These are phyloP conservation scores for Globisporangium rhizosaccharum DNA, from an alignment of 352 stramenopile genomes.

Conservation along the genomic window DNA sequence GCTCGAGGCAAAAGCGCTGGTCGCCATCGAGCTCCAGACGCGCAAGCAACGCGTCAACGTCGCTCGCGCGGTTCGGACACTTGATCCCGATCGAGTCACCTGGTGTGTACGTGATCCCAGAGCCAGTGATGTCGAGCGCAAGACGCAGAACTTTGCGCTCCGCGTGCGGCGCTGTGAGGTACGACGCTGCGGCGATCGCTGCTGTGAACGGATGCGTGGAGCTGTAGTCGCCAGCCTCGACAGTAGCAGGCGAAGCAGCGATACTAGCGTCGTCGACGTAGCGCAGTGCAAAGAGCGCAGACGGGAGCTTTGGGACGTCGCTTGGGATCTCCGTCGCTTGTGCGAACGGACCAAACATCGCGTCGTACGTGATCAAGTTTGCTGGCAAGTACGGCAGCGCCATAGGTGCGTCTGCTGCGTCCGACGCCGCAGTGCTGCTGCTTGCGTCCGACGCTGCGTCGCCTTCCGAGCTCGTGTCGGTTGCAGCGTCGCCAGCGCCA, in stretches of 20 bases:
- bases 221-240: constrained; percentile 23
- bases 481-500: constrained; percentile 14
- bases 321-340: constrained; percentile 28
- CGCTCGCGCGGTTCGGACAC: constrained; percentile 65
- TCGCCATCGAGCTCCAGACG: constrained; percentile 38
- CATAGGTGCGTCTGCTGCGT: background rate
- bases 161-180: constrained; percentile 38
- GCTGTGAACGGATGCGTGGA: constrained; percentile 47
- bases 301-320: constrained; percentile 53
- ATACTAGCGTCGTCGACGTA: constrained; percentile 21
- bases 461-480: constrained; percentile 19
- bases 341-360: constrained; percentile 44
- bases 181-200: constrained; percentile 33
- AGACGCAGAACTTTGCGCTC: constrained; percentile 58
- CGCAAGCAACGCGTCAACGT: constrained; percentile 62
- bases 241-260: background rate
- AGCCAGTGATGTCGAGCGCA: constrained; percentile 37
- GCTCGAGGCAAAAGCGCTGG: constrained; percentile 30
- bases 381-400: constrained; percentile 25
- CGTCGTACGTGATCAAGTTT: constrained; percentile 48
- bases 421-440: background rate
- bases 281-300: constrained; percentile 36
- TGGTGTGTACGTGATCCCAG: constrained; percentile 59
- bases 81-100: constrained; percentile 85
- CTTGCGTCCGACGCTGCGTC: constrained; percentile 2